phyloP scores from a whole-genome alignment of 805 yeast genomes.

The Saturnispora saitoi region DNA sequence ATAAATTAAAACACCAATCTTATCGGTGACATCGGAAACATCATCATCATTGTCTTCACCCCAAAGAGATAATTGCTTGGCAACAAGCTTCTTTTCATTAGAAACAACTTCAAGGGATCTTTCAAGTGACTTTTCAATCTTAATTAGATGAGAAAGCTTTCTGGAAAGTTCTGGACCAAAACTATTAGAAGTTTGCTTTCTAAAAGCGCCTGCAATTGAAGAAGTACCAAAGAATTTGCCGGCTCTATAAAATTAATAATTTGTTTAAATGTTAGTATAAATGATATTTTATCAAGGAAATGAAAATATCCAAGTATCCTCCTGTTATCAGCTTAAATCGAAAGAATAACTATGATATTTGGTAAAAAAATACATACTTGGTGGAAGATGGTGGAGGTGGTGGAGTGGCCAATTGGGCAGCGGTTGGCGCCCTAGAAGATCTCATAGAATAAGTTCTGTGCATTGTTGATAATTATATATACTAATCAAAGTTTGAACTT shows the following conservation, averaged over 20 bases:
- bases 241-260: constrained; percentile 24
- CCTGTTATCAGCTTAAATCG: not conserved
- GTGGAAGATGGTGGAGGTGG: constrained; percentile 89
- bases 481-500: not conserved
- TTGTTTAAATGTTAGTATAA: constrained; percentile 1
- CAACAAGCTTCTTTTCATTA: constrained; percentile 90
- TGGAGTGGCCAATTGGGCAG: constrained; percentile 94
- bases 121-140: constrained; percentile 94
- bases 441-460: constrained; percentile 98
- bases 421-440: constrained; percentile 93
- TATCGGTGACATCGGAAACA: constrained; percentile 93
- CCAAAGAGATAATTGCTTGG: constrained; percentile 95
- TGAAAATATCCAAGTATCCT: not conserved
- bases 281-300: not conserved
- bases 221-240: constrained; percentile 67
- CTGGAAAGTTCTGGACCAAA: constrained; percentile 93
- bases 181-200: constrained; percentile 82
- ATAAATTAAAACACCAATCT: constrained; percentile 89
- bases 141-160: constrained; percentile 83
- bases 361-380: constrained; percentile 26
- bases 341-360: not conserved
- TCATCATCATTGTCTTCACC: constrained; percentile 98
- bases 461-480: constrained; percentile 40
- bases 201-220: constrained; percentile 57
- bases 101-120: constrained; percentile 90